These are phyloP conservation scores for Plasmodium vivax DNA, from an alignment of 169 alveolate genomes.

Conservation along the genomic window DNA sequence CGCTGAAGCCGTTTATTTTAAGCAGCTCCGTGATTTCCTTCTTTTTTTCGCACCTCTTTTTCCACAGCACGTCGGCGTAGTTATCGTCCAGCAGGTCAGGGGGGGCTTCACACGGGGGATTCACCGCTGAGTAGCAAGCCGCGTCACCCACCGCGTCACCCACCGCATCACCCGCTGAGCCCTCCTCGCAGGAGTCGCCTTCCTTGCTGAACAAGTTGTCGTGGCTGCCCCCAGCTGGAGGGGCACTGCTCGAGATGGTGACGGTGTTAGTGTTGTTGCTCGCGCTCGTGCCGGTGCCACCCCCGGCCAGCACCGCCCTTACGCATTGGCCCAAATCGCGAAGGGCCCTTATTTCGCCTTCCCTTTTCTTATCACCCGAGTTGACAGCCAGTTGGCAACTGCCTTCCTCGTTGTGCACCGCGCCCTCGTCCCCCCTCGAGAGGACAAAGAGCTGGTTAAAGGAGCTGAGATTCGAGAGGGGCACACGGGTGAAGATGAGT, in stretches of 20 bases:
- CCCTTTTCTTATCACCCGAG: constrained; percentile 5
- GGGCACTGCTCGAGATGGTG: background rate
- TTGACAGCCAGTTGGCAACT: background rate
- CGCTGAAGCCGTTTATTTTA: constrained; percentile 26
- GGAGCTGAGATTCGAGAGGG: constrained; percentile 27
- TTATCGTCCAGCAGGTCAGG: constrained; percentile 4
- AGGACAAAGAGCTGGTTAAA: constrained; percentile 46
- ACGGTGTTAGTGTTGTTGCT: too few relatives aligned
- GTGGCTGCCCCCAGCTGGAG: background rate
- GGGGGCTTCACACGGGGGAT: background rate
- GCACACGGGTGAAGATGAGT: background rate
- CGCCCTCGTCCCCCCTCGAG: constrained; percentile 10
- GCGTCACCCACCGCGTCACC: background rate
- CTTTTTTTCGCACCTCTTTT: constrained; percentile 65
- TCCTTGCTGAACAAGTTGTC: background rate
- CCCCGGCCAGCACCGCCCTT: background rate
- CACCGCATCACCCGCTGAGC: background rate
- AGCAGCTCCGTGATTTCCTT: constrained; percentile 38
- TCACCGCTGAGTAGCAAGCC: background rate
- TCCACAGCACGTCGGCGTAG: constrained; percentile 59
- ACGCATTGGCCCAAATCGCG: constrained; percentile 8
- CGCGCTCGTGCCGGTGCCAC: background rate
- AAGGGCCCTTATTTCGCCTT: constrained; percentile 13
- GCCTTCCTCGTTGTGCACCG: background rate
- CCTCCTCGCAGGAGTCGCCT: background rate